Percentiles rank a stretch among this genome's conserved stretches.
phyloP scores from a whole-genome alignment of 2,329 filamentous ascomycete species.

The Aspergillus hortae region DNA sequence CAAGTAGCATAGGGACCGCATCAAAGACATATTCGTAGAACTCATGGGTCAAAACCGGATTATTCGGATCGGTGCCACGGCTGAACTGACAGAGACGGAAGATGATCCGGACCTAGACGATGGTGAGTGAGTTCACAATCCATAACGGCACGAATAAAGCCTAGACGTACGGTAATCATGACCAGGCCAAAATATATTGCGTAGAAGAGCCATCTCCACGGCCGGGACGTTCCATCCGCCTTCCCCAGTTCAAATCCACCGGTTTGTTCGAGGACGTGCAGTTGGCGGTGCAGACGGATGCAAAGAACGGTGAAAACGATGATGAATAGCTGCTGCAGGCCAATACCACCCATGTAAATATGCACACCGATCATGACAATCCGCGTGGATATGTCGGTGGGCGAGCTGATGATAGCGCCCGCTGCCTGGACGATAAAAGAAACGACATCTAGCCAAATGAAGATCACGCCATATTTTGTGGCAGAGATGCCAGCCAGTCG shows the following conservation, averaged over 20 bases:
- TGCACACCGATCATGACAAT: conserved; percentile 40
- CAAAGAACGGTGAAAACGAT: conserved; percentile 44
- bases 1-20: conserved; percentile 54
- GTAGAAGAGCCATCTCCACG: conserved; percentile 31
- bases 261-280: conserved; percentile 22
- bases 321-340: conserved; percentile 51
- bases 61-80: conserved; percentile 50
- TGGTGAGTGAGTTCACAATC: background rate
- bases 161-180: conserved; percentile 39
- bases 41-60: conserved; percentile 63
- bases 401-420: conserved; percentile 24
- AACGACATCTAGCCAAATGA: conserved; percentile 44
- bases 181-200: conserved; percentile 39
- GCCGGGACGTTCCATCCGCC: conserved; percentile 4
- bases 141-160: background rate
- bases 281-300: conserved; percentile 35
- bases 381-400: conserved; percentile 18
- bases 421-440: conserved; percentile 44
- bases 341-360: conserved; percentile 55
- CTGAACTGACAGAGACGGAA: conserved; percentile 59
- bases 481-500: conserved; percentile 36
- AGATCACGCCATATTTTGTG: conserved; percentile 37
- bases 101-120: conserved; percentile 52
- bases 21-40: conserved; percentile 52
- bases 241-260: conserved; percentile 23